Evolutionary conservation across 495 filamentous ascomycete genomes (phyloP), one percentile per base, ranked within the genome.

Genomic region (Xylaria acuta): DNA sequence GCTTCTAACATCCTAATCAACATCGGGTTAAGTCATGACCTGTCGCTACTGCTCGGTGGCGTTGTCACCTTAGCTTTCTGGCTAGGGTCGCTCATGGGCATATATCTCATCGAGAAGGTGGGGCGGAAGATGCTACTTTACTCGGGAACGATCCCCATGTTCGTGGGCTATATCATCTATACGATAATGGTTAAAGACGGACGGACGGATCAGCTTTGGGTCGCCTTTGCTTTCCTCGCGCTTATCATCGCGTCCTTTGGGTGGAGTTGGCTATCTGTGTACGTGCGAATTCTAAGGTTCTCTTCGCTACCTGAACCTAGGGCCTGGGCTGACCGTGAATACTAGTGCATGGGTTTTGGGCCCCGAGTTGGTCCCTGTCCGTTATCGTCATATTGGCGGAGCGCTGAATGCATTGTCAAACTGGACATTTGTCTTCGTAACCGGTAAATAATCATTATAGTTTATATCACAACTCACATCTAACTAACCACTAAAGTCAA

Each of bases 401-500:
- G 34, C 32, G 32, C 32, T 60, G 8, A 60, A 38, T 60, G 34
- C 58, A n/a, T 22, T 38, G 18, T 60, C 58, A 22, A 60, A 60
- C 20, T 60, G 34, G 58, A 38, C 58, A n/a, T 38, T 60, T 38
- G 34, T 60, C 12, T 56, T 60, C 2, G 58, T 60, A 16, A 56
- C 53, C 27, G 58, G 58, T 60, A 60, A n/a, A n/a, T 22, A 22
- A 1, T 56, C 12, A 1, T 12, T 9, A 60, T 1, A 22, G 1
- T 11, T 22, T 3, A 9, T 12, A 12, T 60, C 8, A 60, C 2
- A 22, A 38, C 7, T 38, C 6, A 38, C 8, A 4, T 4, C 9
- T 22, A 38, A 60, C 34, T n/a, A 34, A 38, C 32, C 38, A n/a
- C 32, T 38, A 22, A 60, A 60, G 58, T 60, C 1, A 78, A 79